phyloP scores from a whole-genome alignment of 2,329 filamentous ascomycete genomes.

The Fusarium chaquense region DNA sequence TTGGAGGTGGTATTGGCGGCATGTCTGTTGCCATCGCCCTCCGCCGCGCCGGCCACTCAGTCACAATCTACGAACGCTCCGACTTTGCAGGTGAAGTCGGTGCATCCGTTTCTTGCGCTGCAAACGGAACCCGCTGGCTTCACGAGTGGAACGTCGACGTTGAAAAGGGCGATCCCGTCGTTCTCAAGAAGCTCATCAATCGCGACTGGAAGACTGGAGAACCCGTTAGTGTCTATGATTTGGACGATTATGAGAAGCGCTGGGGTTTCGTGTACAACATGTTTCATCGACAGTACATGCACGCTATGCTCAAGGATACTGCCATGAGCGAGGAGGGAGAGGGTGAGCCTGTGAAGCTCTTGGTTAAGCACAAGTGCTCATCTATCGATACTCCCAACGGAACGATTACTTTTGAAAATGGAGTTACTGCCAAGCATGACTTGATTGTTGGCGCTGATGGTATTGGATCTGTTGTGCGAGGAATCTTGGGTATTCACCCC shows the following conservation, averaged over 20 bases:
- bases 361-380: slow-evolving; percentile 68
- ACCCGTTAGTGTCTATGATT: slow-evolving; percentile 71
- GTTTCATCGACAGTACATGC: slow-evolving; percentile 78
- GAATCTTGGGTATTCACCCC: slow-evolving; percentile 71
- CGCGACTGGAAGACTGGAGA: slow-evolving; percentile 78
- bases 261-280: slow-evolving; percentile 77
- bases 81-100: slow-evolving; percentile 77
- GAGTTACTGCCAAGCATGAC: slow-evolving; percentile 63
- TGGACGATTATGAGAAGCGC: slow-evolving; percentile 72
- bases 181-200: slow-evolving; percentile 75
- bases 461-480: slow-evolving; percentile 73
- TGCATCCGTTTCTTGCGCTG: slow-evolving; percentile 74
- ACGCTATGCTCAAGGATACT: slow-evolving; percentile 72
- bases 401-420: slow-evolving; percentile 66
- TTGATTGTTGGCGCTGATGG: slow-evolving; percentile 74
- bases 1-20: slow-evolving; percentile 63
- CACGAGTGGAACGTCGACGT: slow-evolving; percentile 76
- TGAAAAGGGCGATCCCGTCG: slow-evolving; percentile 72
- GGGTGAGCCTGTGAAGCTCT: slow-evolving; percentile 64
- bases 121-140: slow-evolving; percentile 77
- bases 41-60: slow-evolving; percentile 60
- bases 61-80: slow-evolving; percentile 73
- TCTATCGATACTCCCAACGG: slow-evolving; percentile 65
- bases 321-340: slow-evolving; percentile 68
- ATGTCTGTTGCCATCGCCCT: slow-evolving; percentile 61